Percentiles rank a stretch among this genome's conserved stretches.
Evolutionary conservation across 176 grass and related monocot species (phyloP).

Genomic region (Phragmites australis): DNA sequence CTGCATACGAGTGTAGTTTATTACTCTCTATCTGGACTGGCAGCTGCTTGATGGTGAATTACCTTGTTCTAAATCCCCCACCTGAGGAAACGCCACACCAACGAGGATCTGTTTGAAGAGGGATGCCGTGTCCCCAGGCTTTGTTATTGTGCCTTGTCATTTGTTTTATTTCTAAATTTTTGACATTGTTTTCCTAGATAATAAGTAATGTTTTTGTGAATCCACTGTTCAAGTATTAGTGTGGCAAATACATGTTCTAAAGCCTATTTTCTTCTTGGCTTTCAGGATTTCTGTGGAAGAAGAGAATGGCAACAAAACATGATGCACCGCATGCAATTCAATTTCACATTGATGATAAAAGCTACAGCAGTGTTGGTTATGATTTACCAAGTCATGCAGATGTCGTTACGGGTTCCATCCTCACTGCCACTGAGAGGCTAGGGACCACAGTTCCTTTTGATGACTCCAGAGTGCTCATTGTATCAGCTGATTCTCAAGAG

Average conservation of each 20-base stretch:
- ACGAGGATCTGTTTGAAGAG: neutral
- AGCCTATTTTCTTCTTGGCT: slow-evolving; percentile 26
- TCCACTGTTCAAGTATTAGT: neutral
- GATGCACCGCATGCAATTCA: slow-evolving; percentile 40
- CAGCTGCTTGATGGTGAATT: neutral
- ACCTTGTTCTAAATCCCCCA: neutral
- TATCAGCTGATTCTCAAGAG: slow-evolving; percentile 54
- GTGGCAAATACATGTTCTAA: slow-evolving; percentile 26
- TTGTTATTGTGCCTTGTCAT: neutral
- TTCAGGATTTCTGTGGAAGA: slow-evolving; percentile 70
- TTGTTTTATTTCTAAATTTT: neutral
- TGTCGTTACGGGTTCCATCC: slow-evolving; percentile 53
- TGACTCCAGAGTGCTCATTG: slow-evolving; percentile 67
- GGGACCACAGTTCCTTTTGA: slow-evolving; percentile 57
- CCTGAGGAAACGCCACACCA: neutral
- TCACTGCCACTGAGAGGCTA: slow-evolving; percentile 67
- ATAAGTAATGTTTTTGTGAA: slow-evolving; percentile 20
- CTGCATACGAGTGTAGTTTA: neutral
- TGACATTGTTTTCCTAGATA: slow-evolving; percentile 8
- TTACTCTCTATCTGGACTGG: neutral
- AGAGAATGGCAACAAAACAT: slow-evolving; percentile 33
- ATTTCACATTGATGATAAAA: slow-evolving; percentile 37
- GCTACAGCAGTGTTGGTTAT: slow-evolving; percentile 1
- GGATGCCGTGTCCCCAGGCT: neutral
- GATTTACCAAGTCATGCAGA: slow-evolving; percentile 18